Evolutionary conservation across 129 eudicot species (phyloP), one percentile per base, ranked within the genome.

Genomic region (Flaveria linearis): DNA sequence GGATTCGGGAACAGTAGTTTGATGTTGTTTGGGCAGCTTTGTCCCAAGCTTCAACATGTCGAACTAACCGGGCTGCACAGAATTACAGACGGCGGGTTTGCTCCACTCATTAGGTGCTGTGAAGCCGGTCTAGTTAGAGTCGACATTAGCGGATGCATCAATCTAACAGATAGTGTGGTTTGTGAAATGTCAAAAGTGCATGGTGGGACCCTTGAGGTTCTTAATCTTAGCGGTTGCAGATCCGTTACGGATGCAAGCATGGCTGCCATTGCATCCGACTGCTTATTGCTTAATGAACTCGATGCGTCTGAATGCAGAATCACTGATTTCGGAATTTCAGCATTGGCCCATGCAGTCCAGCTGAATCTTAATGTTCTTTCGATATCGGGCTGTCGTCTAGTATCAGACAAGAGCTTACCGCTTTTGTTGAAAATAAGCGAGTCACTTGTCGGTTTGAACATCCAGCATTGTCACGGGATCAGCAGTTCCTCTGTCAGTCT

Each of bases 181-280:
- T 69, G 68, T 22, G 75, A 87, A 46, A 76, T 90, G 72, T 80
- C 84, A 3, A 83, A 84, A 78, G 49, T 76, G 25, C 96, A 93
- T 41, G 98, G 98, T 2, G 83, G 87, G 30, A 90, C 92, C 8
- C 86, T 93, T 13, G 89, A 90, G 80, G 22, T 12, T 45, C 78
- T 93, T 18, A 85, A 80, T 79, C 89, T 93, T 26, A 91, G 84
- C 15, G 88, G 97, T 16, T 93, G 98, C 83, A 80, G 69, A 25
- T 23, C 74, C 7, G 46, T 93, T 14, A 93, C 88, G 26, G 96
- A 93, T 73, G 62, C 82, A 61, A 85, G 91, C 79, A 80, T 90
- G 86, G 74, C 63, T 12, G 86, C 95, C 23, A 80, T 93, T 74
- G 89, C 88, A 28, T 81, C 80, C 17, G 75, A 88, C 17, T 94